A percentile compares a stretch with the other conserved stretches of the same genome.
Conservation (phyloP, 208 protist genomes). For the Leishmania arabica region DNA sequence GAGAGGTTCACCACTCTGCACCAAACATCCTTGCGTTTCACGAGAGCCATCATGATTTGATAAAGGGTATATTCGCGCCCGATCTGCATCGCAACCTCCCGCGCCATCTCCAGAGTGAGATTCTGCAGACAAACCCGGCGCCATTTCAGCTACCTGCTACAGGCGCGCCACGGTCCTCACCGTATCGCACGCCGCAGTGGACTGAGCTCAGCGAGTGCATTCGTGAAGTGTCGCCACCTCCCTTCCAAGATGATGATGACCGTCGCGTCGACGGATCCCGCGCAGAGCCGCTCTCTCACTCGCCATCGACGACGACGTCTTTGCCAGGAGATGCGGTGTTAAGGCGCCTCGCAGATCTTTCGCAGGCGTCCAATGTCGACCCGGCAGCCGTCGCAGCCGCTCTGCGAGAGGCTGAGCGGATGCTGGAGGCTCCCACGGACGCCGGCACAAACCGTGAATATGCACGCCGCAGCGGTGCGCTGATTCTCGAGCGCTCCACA, state of each 20-base stretch:
- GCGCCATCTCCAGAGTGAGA: constrained; percentile 3
- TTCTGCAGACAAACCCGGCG: neutral
- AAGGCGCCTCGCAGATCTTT: constrained; percentile 21
- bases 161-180: neutral
- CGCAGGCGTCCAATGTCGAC: constrained; percentile 15
- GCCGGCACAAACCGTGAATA: neutral
- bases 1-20: neutral
- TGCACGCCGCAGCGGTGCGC: neutral
- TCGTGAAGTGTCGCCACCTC: constrained; percentile 14
- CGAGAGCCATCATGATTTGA: constrained; percentile 44
- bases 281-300: neutral
- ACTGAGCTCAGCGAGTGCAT: constrained; percentile 27
- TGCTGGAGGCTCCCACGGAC: constrained; percentile 2
- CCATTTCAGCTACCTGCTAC: constrained; percentile 6
- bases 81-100: constrained; percentile 22
- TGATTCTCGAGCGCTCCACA: neutral
- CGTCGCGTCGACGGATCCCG: neutral
- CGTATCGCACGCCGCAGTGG: constrained; percentile 28
- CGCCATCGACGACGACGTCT: neutral
- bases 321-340: constrained; percentile 4
- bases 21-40: constrained; percentile 46
- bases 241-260: neutral
- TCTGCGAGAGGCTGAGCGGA: constrained; percentile 26
- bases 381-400: constrained; percentile 11
- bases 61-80: constrained; percentile 34